Conservation (phyloP, 129 eudicot species). For the Escallonia herrerae region DNA sequence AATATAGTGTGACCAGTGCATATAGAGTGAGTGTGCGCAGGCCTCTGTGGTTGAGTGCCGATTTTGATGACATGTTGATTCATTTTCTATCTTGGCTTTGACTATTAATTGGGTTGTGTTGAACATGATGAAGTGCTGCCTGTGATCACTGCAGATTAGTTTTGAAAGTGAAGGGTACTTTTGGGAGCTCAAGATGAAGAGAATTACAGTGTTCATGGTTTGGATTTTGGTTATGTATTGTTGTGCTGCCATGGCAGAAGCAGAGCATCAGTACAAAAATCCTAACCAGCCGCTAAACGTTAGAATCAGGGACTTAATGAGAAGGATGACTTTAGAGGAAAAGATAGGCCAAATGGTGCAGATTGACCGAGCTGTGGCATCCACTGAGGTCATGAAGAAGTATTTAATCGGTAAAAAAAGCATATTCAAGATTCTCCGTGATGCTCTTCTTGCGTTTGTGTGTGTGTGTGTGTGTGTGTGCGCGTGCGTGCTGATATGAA, state of each 20-base stretch:
- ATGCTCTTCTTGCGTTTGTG: background rate
- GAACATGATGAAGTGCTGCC: too few species aligned
- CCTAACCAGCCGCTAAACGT: constrained; percentile 44
- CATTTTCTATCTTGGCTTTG: too few species aligned
- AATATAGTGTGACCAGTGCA: too few species aligned
- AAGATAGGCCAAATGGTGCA: constrained; percentile 85
- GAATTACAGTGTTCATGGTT: constrained; percentile 10
- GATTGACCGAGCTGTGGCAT: constrained; percentile 60
- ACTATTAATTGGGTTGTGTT: too few species aligned
- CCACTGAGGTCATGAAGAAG: constrained; percentile 60
- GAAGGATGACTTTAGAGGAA: constrained; percentile 65
- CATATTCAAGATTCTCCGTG: background rate
- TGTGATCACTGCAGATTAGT: too few species aligned
- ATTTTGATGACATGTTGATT: too few species aligned
- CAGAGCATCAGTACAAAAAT: constrained; percentile 50
- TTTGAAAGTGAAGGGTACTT: too few species aligned
- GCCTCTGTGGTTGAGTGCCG: too few species aligned
- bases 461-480: background rate
- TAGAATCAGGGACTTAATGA: constrained; percentile 60
- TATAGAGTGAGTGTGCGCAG: too few species aligned
- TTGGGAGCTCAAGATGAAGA: constrained; percentile 27
- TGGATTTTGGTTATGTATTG: constrained; percentile 37
- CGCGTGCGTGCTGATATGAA: background rate
- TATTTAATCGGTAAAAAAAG: constrained; percentile 45
- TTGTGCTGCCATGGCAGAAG: constrained; percentile 27